Base-by-base conservation (phyloP, 2,329 filamentous ascomycete genomes). In the Amphichorda felina region DNA sequence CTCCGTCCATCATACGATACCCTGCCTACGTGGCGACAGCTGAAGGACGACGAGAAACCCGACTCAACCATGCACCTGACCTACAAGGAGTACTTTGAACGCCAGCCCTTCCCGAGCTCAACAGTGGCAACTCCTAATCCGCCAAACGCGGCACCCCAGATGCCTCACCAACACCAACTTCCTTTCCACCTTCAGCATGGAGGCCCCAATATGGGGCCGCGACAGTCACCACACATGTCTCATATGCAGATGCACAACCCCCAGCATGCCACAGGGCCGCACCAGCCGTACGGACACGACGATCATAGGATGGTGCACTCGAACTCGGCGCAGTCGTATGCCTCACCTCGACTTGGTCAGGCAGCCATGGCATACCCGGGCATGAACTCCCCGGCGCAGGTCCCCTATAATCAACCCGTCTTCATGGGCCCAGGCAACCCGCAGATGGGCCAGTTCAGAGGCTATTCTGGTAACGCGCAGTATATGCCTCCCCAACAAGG, bases 251-350 rank as follows among this genome's bases (percentile, higher is more conserved):
- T 86, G 57, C 82, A 86, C 48, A 72, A 70, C 18, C 79, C 80
- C 41, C 81, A 82, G 38, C 83, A 87, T 48, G 66, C 61, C 4
- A 81, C 81, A 43, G 72, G 70, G 5, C 72, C 77, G 29, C 73
- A 75, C 35, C 69, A 70, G 13, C 71, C 74, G 3, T 82, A 79
- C 45, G 84, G 79, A 47, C 79, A 77, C 45, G 88, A 94, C 45
- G 82, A 87, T 39, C 84, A 88, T 50, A 76, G 87, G 35, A 94
- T 95, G 83, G 82, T 91, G 61, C 84, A 83, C 39, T 82, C 79
- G 6, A 87, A 80, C 45, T 87, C 83, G 17, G 79, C 79, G 4
- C 86, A 88, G 48, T 85, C 86, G 3, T 91, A 86, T 54, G 81
- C 84, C 8, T 94, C 88, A 13, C 87, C 89, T 33, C 77, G 87